A percentile compares a stretch with the other conserved stretches of the same genome.
Conservation (phyloP, 805 yeast genomes). For the Zygosaccharomyces siamensis region DNA sequence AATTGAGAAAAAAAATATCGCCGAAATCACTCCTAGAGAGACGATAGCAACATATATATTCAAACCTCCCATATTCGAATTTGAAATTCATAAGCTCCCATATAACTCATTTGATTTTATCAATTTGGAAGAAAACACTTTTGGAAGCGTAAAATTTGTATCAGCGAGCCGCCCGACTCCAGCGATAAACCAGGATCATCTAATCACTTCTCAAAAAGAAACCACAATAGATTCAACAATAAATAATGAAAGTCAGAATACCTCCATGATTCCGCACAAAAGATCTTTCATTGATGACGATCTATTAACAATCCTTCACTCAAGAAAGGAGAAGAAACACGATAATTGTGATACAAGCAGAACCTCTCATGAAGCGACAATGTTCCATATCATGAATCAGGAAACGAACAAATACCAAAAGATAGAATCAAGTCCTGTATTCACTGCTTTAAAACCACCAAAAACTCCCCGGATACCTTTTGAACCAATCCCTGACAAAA, state of each 20-base stretch:
- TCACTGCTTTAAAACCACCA: neutral
- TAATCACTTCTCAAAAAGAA: too few species aligned
- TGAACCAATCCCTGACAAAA: neutral
- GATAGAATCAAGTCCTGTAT: neutral
- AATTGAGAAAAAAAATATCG: neutral
- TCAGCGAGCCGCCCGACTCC: neutral
- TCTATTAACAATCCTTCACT: conserved; percentile 12
- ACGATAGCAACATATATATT: neutral
- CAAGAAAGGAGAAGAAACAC: conserved; percentile 6
- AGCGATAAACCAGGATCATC: too few species aligned
- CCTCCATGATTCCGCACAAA: conserved; percentile 21
- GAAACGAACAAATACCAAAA: neutral
- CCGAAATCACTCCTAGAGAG: neutral
- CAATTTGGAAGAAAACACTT: conserved; percentile 10
- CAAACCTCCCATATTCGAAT: neutral
- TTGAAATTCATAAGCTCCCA: conserved; percentile 5
- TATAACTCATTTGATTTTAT: conserved; percentile 14
- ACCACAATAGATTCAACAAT: neutral
- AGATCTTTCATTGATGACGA: conserved; percentile 26
- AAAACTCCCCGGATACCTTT: neutral
- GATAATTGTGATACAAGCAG: neutral
- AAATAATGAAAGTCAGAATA: conserved; percentile 2
- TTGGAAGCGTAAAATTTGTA: conserved; percentile 8
- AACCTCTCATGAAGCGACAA: neutral
- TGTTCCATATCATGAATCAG: conserved; percentile 2